A percentile compares a stretch with the other conserved stretches of the same genome.
phyloP scores from a whole-genome alignment of 352 stramenopile genomes.

The Globisporangium paddicum region DNA sequence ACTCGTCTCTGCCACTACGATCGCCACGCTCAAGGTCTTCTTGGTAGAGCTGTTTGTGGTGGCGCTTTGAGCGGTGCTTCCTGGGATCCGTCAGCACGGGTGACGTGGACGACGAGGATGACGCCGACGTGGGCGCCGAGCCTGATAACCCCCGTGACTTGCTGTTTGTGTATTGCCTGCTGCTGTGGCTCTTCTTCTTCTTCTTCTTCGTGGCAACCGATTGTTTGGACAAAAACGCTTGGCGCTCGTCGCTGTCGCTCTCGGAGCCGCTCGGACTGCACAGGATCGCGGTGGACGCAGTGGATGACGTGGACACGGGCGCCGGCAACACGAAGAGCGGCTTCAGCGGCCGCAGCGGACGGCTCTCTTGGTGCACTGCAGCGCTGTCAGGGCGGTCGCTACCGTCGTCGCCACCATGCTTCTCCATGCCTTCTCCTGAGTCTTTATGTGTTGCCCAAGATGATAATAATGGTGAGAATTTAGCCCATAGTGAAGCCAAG shows the following conservation, averaged over 20 bases:
- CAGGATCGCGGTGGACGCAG: constrained; percentile 5
- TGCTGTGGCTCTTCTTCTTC: neutral
- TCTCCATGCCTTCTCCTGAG: neutral
- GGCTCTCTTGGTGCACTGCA: neutral
- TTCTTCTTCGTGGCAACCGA: neutral
- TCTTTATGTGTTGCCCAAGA: neutral
- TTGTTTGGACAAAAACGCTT: constrained; percentile 3
- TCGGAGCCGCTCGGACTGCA: constrained; percentile 6
- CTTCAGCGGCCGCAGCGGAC: neutral
- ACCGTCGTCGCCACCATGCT: neutral
- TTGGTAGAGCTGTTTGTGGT: neutral
- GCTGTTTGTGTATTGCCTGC: neutral
- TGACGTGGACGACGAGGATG: neutral
- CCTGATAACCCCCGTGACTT: neutral
- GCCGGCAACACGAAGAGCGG: constrained; percentile 7
- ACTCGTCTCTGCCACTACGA: neutral
- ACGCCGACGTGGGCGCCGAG: neutral
- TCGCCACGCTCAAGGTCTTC: constrained; percentile 9
- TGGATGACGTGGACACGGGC: constrained; percentile 7
- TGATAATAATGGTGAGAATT: neutral
- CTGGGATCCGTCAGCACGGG: neutral
- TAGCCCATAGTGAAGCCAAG: neutral
- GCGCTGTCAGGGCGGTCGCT: neutral
- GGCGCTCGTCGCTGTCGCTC: constrained; percentile 6
- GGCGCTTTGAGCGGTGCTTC: constrained; percentile 1